Percentiles rank a stretch among this genome's conserved stretches.
These are phyloP conservation scores for Ochetophila trinervis DNA, from an alignment of 306 rosid genomes.

Conservation along the genomic window DNA sequence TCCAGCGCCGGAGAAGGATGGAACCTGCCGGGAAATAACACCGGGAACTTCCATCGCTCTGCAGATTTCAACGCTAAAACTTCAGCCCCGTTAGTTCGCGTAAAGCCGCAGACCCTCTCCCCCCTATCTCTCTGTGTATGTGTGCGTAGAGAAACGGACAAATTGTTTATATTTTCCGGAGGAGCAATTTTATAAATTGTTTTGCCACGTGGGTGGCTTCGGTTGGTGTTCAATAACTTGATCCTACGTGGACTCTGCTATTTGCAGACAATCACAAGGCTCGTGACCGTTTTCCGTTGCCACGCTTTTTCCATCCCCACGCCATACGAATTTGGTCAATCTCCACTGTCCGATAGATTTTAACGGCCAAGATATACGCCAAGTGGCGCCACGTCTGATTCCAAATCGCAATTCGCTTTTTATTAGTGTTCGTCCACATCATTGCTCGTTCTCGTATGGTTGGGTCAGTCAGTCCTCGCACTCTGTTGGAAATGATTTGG, in stretches of 20 bases:
- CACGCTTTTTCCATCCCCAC: slow-evolving; percentile 17
- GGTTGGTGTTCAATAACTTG: neutral
- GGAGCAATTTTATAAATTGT: neutral
- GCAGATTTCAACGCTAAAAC: neutral
- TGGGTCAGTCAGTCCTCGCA: no score
- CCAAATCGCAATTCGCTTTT: neutral
- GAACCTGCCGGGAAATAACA: slow-evolving; percentile 39
- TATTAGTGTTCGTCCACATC: no score
- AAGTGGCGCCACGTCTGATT: slow-evolving; percentile 6
- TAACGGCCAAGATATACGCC: neutral
- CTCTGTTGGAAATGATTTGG: no score
- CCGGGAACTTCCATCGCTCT: slow-evolving; percentile 66
- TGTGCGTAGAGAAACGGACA: no score
- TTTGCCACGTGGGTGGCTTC: slow-evolving; percentile 22
- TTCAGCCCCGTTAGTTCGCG: neutral
- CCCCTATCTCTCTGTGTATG: no score
- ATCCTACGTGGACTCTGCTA: slow-evolving; percentile 24
- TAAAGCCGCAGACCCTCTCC: no score
- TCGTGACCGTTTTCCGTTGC: slow-evolving; percentile 22
- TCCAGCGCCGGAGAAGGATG: slow-evolving; percentile 22
- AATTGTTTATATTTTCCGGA: neutral
- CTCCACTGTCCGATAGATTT: slow-evolving; percentile 5
- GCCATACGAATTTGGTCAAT: slow-evolving; percentile 16
- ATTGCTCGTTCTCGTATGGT: no score
- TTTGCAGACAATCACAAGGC: slow-evolving; percentile 6